Conservation (phyloP, 2,329 filamentous ascomycete genomes). For the Fusarium chuoi region DNA sequence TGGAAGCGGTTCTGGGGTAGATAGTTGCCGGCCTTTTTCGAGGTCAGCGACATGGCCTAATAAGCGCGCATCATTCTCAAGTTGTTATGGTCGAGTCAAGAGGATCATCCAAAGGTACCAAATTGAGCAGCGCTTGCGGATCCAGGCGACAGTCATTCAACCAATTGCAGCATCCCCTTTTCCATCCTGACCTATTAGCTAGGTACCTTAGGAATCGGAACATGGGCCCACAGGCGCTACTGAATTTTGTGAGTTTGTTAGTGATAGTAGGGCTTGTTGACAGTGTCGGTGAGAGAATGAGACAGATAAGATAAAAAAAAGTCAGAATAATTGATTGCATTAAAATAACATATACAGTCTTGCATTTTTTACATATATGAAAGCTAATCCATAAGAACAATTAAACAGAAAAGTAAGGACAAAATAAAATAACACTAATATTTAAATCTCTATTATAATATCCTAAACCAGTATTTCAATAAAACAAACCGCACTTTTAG, state of each 20-base stretch:
- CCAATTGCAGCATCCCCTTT: accelerated
- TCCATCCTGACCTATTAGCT: accelerated
- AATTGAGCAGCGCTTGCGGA: not conserved
- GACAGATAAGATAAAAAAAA: not conserved
- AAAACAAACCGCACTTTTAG: not conserved
- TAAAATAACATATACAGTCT: not conserved
- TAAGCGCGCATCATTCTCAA: too few species aligned
- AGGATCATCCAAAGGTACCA: too few species aligned
- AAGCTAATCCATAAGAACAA: not conserved
- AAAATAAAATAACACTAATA: not conserved
- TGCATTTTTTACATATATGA: accelerated
- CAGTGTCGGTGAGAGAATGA: not conserved
- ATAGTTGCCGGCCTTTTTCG: accelerated
- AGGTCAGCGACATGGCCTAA: not conserved
- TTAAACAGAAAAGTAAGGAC: too few species aligned
- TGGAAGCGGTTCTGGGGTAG: not conserved
- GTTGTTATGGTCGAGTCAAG: accelerated
- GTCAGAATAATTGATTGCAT: accelerated
- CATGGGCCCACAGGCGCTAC: not conserved
- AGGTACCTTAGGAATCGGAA: accelerated
- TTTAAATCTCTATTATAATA: not conserved
- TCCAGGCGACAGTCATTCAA: not conserved
- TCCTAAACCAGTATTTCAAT: not conserved
- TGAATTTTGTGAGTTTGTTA: not conserved
- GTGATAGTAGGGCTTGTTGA: not conserved